Evolutionary conservation across 768 basidiomycete genomes (phyloP).

Genomic region (Trametes cinnabarina): DNA sequence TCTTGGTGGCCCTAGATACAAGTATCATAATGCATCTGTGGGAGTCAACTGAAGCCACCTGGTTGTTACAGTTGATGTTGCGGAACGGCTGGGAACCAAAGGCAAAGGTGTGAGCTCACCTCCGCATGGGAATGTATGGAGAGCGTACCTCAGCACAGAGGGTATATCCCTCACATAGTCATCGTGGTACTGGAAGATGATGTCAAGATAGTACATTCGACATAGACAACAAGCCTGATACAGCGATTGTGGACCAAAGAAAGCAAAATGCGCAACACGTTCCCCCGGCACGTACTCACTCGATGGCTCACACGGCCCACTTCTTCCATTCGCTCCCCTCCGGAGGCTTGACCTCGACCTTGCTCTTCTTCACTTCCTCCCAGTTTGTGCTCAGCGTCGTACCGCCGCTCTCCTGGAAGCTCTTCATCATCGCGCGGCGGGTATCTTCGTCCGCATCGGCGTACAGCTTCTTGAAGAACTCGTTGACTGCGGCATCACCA

Average conservation of each 20-base stretch:
- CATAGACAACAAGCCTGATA: constrained; percentile 1
- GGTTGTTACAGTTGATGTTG: too few relatives aligned
- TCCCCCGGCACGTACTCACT: background rate
- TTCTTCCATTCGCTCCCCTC: constrained; percentile 81
- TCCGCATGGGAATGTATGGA: background rate
- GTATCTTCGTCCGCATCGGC: constrained; percentile 90
- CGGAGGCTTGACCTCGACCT: constrained; percentile 80
- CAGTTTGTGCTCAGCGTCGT: constrained; percentile 96
- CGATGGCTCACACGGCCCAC: constrained; percentile 43
- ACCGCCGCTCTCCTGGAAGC: constrained; percentile 91
- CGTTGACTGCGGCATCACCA: constrained; percentile 82
- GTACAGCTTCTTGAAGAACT: constrained; percentile 91
- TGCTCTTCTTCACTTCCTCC: constrained; percentile 75
- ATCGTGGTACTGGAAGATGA: background rate
- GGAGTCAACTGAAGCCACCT: too few relatives aligned
- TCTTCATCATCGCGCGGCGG: constrained; percentile 96
- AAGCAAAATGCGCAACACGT: background rate
- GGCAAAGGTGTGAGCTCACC: too few relatives aligned
- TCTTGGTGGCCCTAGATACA: too few relatives aligned
- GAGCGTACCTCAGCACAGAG: background rate
- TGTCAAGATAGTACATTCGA: too few relatives aligned
- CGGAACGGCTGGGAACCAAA: too few relatives aligned
- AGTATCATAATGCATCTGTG: too few relatives aligned
- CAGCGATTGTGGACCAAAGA: background rate
- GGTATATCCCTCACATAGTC: background rate